Percentiles rank a stretch among this genome's conserved stretches.
Conservation (phyloP, 306 rosid species). For the Dalbergia cultrata region DNA sequence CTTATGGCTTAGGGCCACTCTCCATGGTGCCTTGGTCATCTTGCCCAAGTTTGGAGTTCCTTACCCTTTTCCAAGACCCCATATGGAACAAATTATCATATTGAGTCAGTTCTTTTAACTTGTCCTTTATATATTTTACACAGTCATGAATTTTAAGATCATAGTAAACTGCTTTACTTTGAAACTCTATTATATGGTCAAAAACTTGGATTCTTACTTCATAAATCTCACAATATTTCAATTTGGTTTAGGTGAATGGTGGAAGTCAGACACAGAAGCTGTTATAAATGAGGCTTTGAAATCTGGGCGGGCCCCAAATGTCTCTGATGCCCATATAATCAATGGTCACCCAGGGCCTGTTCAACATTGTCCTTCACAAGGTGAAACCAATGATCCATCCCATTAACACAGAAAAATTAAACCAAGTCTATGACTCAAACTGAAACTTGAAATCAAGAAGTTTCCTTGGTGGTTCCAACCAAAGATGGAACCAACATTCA, state of each 20-base stretch:
- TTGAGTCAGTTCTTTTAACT: slow-evolving; percentile 55
- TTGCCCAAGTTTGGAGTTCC: slow-evolving; percentile 90
- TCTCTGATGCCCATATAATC: slow-evolving; percentile 88
- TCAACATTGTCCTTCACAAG: slow-evolving; percentile 62
- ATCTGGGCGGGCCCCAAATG: slow-evolving; percentile 87
- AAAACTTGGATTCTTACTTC: background rate
- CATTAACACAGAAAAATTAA: background rate
- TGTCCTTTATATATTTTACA: background rate
- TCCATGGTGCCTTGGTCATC: slow-evolving; percentile 84
- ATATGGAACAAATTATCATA: slow-evolving; percentile 65
- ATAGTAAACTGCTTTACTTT: background rate
- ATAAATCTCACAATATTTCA: slow-evolving; percentile 2
- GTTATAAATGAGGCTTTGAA: slow-evolving; percentile 78
- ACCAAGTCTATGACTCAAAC: background rate
- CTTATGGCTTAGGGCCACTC: slow-evolving; percentile 87
- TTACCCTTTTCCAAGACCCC: slow-evolving; percentile 85
- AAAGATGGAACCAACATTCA: background rate
- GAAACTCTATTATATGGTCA: background rate
- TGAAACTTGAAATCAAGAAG: background rate
- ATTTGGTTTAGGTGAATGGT: slow-evolving; percentile 86
- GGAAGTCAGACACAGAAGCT: slow-evolving; percentile 90
- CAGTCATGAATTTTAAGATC: background rate
- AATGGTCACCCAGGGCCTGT: slow-evolving; percentile 74
- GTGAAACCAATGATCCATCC: slow-evolving; percentile 46
- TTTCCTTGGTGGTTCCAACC: background rate